Evolutionary conservation across 345 rosid genomes (phyloP).

Genomic region (Gossypium arboreum): DNA sequence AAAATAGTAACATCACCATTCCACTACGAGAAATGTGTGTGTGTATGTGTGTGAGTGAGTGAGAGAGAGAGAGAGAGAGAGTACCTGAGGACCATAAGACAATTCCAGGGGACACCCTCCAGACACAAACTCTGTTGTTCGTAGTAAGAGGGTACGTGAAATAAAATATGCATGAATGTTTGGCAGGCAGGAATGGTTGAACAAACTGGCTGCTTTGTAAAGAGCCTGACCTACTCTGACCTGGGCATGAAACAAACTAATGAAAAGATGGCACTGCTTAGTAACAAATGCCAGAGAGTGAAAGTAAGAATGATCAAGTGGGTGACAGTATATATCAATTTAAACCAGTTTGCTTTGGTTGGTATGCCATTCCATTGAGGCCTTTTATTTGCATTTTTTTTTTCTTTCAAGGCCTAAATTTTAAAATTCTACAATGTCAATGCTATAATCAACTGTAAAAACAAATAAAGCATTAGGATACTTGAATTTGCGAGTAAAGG

Average conservation of each 20-base stretch:
- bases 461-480: neutral
- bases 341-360: neutral
- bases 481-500: too few species aligned
- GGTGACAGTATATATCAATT: neutral
- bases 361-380: neutral
- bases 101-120: conserved; percentile 67
- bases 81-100: conserved; percentile 87
- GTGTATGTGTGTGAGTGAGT: too few species aligned
- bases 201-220: conserved; percentile 61
- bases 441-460: neutral
- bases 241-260: conserved; percentile 29
- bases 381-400: neutral
- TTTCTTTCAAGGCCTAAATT: neutral
- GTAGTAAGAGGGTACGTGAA: conserved; percentile 61
- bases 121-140: conserved; percentile 56
- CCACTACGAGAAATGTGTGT: neutral
- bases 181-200: conserved; percentile 91
- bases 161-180: conserved; percentile 82
- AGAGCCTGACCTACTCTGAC: conserved; percentile 82
- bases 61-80: conserved; percentile 1
- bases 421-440: neutral
- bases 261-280: conserved; percentile 3
- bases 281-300: neutral
- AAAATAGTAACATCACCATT: conserved; percentile 8
- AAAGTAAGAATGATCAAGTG: neutral